Evolutionary conservation across 2,329 filamentous ascomycete genomes (phyloP), one percentile per base, ranked within the genome.

Genomic region (Epicoccum sorghinum): DNA sequence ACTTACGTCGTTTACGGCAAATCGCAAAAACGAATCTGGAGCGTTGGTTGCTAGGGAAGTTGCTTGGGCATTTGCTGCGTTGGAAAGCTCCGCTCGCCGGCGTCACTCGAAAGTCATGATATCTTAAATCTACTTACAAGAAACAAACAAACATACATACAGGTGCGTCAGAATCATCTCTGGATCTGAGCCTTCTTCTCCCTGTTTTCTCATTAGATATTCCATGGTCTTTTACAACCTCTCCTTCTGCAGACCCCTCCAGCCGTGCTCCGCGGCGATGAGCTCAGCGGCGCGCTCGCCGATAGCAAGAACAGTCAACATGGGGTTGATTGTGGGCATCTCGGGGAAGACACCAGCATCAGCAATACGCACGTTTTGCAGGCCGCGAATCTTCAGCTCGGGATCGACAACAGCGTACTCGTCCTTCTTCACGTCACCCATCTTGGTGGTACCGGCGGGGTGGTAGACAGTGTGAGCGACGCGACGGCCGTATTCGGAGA

Each of bases 401-500:
- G 83, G 82, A 69, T 95, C 89, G n/a, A 96, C 91, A 18, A 96
- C 92, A 4, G 90, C 91, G 72, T 87, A 77, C 44, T 83, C 77
- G 71, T 96, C 90, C 47, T 79, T 83, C 51, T 73, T 74, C 4
- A 89, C 77, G 68, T 93, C 86, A 30, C 91, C 91, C 91, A 96
- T 96, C 82, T 92, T 92, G 50, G 91, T 95, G 14, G 91, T 96
- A 47, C 91, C 91, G 10, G 89, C 89, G 0, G 91, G 91, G 76
- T 96, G 91, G 77, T 96, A 96, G 27, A 96, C 91, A 1, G 91
- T 96, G 75, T 96, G 91, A 4, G 91, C 91, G 4, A 84, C 91
- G 40, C 86, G 84, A 41, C 91, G 84, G 32, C 89, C 91, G 74
- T 96, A 96, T 77, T 92, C 87, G 72, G 83, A 88, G 7, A 96